phyloP scores from a whole-genome alignment of 2,329 filamentous ascomycete species.

The Westerdykella ornata region DNA sequence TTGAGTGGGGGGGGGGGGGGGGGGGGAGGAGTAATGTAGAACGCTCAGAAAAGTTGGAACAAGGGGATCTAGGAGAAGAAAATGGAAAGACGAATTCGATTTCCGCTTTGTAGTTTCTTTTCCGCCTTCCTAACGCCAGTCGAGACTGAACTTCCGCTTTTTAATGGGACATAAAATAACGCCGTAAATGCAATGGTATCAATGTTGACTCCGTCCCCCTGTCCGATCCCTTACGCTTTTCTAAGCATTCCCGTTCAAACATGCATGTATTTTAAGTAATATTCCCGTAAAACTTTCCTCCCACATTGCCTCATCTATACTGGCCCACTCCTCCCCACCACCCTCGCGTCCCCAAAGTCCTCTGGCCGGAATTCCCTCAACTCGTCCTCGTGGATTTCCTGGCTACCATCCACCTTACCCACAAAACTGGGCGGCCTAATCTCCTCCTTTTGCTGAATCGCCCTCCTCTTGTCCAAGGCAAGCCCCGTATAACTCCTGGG shows the following conservation, averaged over 20 bases:
- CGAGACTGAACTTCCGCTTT: too few species aligned
- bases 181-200: conserved; percentile 8
- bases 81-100: too few species aligned
- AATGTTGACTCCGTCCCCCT: neutral
- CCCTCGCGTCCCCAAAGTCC: conserved; percentile 16
- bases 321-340: conserved; percentile 1
- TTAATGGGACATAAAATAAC: neutral
- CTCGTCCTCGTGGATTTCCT: conserved; percentile 1
- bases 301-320: neutral
- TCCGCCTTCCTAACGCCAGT: too few species aligned
- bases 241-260: neutral
- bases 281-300: neutral
- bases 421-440: conserved; percentile 10
- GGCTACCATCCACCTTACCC: conserved; percentile 4
- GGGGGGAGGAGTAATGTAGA: too few species aligned
- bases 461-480: conserved; percentile 23
- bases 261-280: too few species aligned
- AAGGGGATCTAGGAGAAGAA: too few species aligned
- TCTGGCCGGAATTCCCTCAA: conserved; percentile 19
- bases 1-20: too few species aligned
- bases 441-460: conserved; percentile 31
- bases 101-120: too few species aligned
- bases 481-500: conserved; percentile 28
- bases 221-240: neutral
- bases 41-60: too few species aligned